A percentile compares a stretch with the other conserved stretches of the same genome.
These are phyloP conservation scores for Dunaliella primolecta DNA, from an alignment of 139 green algal species.

Conservation along the genomic window DNA sequence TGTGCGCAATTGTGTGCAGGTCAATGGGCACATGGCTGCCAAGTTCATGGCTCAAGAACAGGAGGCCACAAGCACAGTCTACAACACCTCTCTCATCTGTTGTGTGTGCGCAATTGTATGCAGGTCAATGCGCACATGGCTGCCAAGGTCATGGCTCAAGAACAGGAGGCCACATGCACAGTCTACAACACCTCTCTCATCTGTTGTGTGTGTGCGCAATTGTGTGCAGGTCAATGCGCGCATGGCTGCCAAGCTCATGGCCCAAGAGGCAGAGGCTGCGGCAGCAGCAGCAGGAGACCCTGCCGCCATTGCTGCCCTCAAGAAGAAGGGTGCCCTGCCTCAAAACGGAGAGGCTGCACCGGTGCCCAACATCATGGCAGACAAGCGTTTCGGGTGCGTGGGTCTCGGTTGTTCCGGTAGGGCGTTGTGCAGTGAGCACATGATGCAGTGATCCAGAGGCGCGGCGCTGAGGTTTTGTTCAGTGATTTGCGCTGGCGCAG, in stretches of 20 bases:
- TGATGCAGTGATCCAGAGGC: no score
- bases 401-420: background rate
- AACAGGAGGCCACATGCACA: conserved; percentile 20
- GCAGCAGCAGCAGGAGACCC: conserved; percentile 18
- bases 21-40: no score
- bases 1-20: no score
- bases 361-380: conserved; percentile 47
- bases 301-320: conserved; percentile 1
- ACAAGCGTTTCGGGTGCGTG: conserved; percentile 67
- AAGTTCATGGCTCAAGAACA: no score
- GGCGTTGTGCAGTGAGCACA: background rate
- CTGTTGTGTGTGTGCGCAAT: no score
- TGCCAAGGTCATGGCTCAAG: conserved; percentile 59
- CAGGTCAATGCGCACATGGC: conserved; percentile 76
- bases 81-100: no score
- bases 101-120: no score
- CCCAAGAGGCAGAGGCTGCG: conserved; percentile 27
- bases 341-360: conserved; percentile 2
- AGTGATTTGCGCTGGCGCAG: no score
- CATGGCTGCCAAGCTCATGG: conserved; percentile 64
- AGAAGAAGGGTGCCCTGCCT: conserved; percentile 24
- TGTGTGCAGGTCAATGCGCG: conserved; percentile 78
- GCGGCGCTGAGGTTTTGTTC: no score
- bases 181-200: no score
- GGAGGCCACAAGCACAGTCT: no score